Base-by-base conservation (phyloP, 352 stramenopile genomes). In the Peronospora farinosa region DNA sequence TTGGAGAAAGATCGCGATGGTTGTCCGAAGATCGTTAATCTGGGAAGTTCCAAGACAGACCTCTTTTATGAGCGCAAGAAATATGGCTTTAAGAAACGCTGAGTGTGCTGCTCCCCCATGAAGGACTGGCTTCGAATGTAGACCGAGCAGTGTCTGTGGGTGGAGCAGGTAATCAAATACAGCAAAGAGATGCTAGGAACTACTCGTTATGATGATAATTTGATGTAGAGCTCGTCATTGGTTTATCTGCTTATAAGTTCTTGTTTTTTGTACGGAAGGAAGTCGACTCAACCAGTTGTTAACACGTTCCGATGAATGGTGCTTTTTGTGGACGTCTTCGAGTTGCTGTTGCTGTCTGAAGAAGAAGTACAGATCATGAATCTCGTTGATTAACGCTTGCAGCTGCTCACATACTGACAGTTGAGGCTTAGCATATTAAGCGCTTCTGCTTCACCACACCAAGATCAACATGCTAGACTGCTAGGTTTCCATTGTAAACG, bases 51-150 rank as follows among this genome's bases (percentile, higher is more conserved):
- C 60, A 96, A 96, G 78, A 96, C 85, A 4, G 96, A 99, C 78
- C 72, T 98, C 35, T 99, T 99, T 71, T 99, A 99, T 67, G 96
- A 99, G 70, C 72, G 96, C 44, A 99, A 99, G 63, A 99, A 99
- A 63, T 97, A 96, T 55, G 85, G 84, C 7, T 95, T 96, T 43
- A 96, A 96, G 60, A 95, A 96, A 64, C 79, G 84, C 69, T 95
- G 60, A 73, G 49, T 27, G 31, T 46, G 47, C 52, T 38, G 48
- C 53, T 63, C 40, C 33, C 21, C 49, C 50, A 30, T 33, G n/a
- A 40, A 38, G 40, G 27, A 21, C 43, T 23, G 36, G 21, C 43
- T 41, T 25, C 10, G n/a, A 21, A 7, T 19, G n/a, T 32, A 32
- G 39, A 16, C 42, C 17, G 16, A 47, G 28, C 46, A 27, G 44